Conservation (phyloP, 2,329 filamentous ascomycete species). For the Leptographium wingfieldii region DNA sequence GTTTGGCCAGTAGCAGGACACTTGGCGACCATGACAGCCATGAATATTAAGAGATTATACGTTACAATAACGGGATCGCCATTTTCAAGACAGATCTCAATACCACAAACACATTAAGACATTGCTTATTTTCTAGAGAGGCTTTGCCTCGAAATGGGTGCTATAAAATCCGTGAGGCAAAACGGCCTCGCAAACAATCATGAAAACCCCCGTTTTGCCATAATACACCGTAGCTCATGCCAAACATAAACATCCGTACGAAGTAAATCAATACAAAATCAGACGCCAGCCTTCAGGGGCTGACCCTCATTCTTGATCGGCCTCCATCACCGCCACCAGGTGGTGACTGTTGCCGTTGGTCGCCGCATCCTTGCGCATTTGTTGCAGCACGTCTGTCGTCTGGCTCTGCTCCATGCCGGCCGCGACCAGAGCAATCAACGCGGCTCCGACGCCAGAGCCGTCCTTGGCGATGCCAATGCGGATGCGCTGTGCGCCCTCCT, state of each 20-base stretch:
- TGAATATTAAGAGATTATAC: neutral
- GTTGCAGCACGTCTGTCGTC: constrained; percentile 25
- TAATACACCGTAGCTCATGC: neutral
- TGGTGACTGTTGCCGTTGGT: constrained; percentile 19
- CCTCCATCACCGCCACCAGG: constrained; percentile 15
- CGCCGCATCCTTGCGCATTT: constrained; percentile 24
- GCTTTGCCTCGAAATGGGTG: neutral
- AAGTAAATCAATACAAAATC: neutral
- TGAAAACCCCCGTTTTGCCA: neutral
- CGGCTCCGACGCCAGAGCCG: constrained; percentile 88
- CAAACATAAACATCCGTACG: neutral
- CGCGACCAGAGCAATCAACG: constrained; percentile 84
- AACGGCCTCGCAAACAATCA: neutral
- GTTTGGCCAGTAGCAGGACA: constrained; percentile 29
- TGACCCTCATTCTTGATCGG: constrained; percentile 7
- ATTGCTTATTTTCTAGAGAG: no score
- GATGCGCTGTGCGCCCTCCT: constrained; percentile 68
- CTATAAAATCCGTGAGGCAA: neutral
- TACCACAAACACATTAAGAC: neutral
- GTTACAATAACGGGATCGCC: neutral
- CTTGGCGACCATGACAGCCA: neutral
- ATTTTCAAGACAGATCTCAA: neutral
- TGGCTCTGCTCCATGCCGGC: constrained; percentile 46
- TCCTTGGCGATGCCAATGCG: constrained; percentile 95
- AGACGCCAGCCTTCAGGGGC: neutral